These are phyloP conservation scores for Alternaria burnsii DNA, from an alignment of 2,329 filamentous ascomycete genomes.

Conservation along the genomic window DNA sequence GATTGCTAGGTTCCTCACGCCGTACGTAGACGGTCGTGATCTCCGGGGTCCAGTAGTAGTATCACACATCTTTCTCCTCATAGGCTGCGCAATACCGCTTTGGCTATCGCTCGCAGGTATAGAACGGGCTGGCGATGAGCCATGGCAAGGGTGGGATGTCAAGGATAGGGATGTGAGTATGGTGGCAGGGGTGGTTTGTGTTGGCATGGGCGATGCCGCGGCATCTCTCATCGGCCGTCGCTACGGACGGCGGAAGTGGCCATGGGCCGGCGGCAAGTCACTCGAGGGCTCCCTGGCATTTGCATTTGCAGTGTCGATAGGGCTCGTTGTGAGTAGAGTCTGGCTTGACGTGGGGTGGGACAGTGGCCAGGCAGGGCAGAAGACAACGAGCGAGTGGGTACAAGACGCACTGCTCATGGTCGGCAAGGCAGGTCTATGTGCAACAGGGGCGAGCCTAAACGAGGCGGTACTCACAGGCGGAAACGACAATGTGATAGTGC, in stretches of 20 bases:
- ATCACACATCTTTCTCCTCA: slow-evolving; percentile 92
- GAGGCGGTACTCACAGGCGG: slow-evolving; percentile 95
- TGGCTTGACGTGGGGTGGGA: slow-evolving; percentile 83
- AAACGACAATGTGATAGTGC: slow-evolving; percentile 98
- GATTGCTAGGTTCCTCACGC: slow-evolving; percentile 84
- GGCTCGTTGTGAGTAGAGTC: slow-evolving; percentile 72
- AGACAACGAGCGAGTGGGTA: slow-evolving; percentile 55
- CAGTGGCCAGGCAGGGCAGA: slow-evolving; percentile 23
- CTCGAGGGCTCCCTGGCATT: slow-evolving; percentile 88
- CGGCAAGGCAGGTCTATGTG: slow-evolving; percentile 74
- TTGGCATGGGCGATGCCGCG: slow-evolving; percentile 93
- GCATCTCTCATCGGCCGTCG: slow-evolving; percentile 88
- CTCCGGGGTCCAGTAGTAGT: slow-evolving; percentile 93
- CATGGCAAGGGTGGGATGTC: slow-evolving; percentile 78
- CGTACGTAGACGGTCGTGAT: slow-evolving; percentile 94
- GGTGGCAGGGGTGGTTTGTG: slow-evolving; percentile 91
- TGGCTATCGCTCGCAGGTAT: slow-evolving; percentile 85
- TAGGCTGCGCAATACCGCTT: slow-evolving; percentile 92
- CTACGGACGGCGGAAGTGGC: slow-evolving; percentile 88
- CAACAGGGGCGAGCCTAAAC: slow-evolving; percentile 81
- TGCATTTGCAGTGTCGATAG: slow-evolving; percentile 77
- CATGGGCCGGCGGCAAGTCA: slow-evolving; percentile 96
- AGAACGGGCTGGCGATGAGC: slow-evolving; percentile 63
- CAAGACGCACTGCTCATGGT: slow-evolving; percentile 42
- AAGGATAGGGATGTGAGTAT: slow-evolving; percentile 78